phyloP scores from a whole-genome alignment of 139 green algal genomes.

The Gonium pectorale region DNA sequence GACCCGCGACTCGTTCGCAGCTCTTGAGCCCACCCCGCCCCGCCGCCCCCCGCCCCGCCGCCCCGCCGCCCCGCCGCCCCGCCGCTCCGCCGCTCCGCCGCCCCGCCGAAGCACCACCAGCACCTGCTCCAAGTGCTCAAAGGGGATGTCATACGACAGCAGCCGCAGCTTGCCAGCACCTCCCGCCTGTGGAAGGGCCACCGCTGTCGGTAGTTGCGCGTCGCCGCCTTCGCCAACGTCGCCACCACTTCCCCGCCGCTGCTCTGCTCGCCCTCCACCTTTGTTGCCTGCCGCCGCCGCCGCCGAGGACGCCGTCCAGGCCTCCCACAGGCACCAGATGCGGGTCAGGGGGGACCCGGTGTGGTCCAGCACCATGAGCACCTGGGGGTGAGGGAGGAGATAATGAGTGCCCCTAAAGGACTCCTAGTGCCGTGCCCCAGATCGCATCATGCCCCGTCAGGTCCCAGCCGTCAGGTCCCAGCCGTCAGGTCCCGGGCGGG shows the following conservation, averaged over 20 bases:
- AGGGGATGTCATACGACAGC: constrained; percentile 4
- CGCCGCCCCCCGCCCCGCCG: neutral
- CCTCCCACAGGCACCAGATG: constrained; percentile 26
- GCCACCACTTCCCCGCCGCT: no score
- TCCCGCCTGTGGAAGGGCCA: no score
- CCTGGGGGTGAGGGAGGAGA: neutral
- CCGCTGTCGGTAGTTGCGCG: no score
- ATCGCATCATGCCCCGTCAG: no score
- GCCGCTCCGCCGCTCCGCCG: no score
- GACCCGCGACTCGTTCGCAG: neutral
- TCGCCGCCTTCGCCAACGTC: no score
- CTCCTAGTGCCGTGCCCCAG: no score
- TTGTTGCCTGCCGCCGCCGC: neutral
- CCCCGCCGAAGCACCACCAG: neutral
- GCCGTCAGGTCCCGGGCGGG: no score
- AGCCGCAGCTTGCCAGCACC: neutral
- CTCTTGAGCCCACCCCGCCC: neutral
- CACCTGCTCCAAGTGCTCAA: neutral
- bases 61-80: neutral
- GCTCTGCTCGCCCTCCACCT: neutral
- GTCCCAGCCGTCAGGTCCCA: no score
- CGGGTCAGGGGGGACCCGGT: neutral
- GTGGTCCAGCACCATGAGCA: neutral
- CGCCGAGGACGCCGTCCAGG: no score
- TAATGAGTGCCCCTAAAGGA: no score